Conservation (phyloP, 1,139 yeast genomes). For the Kodamaea sp. region DNA sequence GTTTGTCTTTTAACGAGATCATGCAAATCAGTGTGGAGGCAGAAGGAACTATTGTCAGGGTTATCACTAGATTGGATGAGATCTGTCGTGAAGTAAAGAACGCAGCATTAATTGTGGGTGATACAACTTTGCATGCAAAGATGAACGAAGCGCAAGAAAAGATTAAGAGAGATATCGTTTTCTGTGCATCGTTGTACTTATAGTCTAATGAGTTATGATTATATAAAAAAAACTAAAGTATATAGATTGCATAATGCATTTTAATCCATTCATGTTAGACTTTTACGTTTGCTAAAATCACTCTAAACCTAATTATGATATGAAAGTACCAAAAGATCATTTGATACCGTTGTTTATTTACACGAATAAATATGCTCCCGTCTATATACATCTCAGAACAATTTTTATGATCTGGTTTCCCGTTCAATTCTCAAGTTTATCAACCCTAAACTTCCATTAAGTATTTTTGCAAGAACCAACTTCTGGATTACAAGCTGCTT, state of each 20-base stretch:
- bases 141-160: slow-evolving; percentile 92
- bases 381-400: no score
- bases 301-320: no score
- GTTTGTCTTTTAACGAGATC: slow-evolving; percentile 86
- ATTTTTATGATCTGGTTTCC: no score
- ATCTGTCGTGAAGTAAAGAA: slow-evolving; percentile 92
- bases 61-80: slow-evolving; percentile 90
- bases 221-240: not conserved
- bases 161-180: slow-evolving; percentile 94
- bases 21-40: slow-evolving; percentile 87
- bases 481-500: slow-evolving; percentile 23
- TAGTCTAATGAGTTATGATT: slow-evolving; percentile 31
- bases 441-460: slow-evolving; percentile 27
- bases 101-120: slow-evolving; percentile 94
- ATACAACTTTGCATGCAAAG: slow-evolving; percentile 79
- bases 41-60: slow-evolving; percentile 98
- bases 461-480: slow-evolving; percentile 30
- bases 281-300: no score
- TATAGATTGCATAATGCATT: no score
- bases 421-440: slow-evolving; percentile 13
- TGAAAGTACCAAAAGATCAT: no score
- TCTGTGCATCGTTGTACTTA: slow-evolving; percentile 91
- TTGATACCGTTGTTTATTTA: no score
- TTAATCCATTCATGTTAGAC: no score
- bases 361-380: no score